Evolutionary conservation across 768 basidiomycete species (phyloP).

Genomic region (Leccinum ochraceum): DNA sequence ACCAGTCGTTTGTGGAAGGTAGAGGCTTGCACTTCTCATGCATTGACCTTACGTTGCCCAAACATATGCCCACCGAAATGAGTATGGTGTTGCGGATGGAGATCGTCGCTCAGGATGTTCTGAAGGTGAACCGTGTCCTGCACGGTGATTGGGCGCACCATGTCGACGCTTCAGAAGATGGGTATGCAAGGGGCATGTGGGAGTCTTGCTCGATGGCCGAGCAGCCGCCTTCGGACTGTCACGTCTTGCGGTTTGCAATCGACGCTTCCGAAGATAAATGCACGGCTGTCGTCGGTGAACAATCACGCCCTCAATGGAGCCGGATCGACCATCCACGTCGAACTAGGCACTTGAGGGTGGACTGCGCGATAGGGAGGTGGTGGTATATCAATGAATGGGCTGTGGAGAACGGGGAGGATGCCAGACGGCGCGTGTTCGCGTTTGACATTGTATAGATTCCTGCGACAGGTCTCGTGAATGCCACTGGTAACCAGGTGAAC

Average conservation of each 20-base stretch:
- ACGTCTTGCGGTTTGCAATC: background rate
- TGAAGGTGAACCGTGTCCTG: background rate
- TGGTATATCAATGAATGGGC: background rate
- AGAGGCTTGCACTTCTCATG: background rate
- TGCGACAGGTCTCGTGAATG: no score
- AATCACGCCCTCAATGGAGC: background rate
- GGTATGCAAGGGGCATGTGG: constrained; percentile 1
- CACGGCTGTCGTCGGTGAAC: background rate
- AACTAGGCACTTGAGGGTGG: background rate
- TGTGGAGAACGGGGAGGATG: no score
- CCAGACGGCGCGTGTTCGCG: background rate
- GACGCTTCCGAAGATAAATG: background rate
- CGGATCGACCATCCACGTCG: background rate
- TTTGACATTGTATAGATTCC: background rate
- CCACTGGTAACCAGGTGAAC: background rate
- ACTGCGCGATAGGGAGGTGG: background rate
- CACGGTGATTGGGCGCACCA: background rate
- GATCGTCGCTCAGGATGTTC: background rate
- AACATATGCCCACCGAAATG: background rate
- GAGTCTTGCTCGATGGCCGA: background rate
- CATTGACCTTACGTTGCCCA: background rate
- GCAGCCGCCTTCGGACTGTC: background rate
- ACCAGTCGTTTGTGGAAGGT: background rate
- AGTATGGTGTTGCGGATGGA: background rate
- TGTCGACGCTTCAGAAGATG: background rate